Evolutionary conservation across 371 early-diverging fungal genomes (phyloP), one percentile per base, ranked within the genome.

Genomic region (Apophysomyces variabilis): DNA sequence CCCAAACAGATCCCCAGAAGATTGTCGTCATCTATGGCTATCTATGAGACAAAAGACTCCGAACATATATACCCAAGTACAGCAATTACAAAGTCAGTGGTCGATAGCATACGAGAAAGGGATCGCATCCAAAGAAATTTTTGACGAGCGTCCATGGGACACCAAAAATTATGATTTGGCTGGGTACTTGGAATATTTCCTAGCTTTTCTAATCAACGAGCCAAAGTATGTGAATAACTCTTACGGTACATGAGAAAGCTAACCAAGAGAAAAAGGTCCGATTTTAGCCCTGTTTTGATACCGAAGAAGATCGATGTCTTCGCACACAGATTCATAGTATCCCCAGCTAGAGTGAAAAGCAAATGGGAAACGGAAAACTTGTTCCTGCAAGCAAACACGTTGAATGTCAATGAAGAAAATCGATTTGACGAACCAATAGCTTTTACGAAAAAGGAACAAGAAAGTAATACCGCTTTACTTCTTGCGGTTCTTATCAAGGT

Each of bases 91-190:
- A 16, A 12, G 36, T 3, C 26, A 67, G 47, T 72, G 72, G 72
- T 43, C 16, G 16, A 44, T 26, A 11, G 62, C 65, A 7, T 72
- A 72, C 38, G 39, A 38, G 0, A 47, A 60, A 8, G 72, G 65
- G 1, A 57, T 65, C 13, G 54, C 21, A 2, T n/a, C 13, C 11
- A 61, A 61, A 0, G 63, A 64, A 4, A 50, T 72, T 4, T 38
- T 60, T 2, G 72, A 72, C 46, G 54, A 58, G 1, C 59, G 66
- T 32, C 72, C 72, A 3, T 72, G 68, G 68, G 72, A 72, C 26
- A 45, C 36, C 7, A 26, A n/a, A 0, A 13, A 67, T 14, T 72
- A 46, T 59, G 68, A 72, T 44, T 32, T 72, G 11, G 21, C 38
- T 18, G 65, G 60, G 12, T 58, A 68, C n/a, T 45, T 72, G 14